Conservation (phyloP, 768 basidiomycete species). For the Rhodotorula babjevae region DNA sequence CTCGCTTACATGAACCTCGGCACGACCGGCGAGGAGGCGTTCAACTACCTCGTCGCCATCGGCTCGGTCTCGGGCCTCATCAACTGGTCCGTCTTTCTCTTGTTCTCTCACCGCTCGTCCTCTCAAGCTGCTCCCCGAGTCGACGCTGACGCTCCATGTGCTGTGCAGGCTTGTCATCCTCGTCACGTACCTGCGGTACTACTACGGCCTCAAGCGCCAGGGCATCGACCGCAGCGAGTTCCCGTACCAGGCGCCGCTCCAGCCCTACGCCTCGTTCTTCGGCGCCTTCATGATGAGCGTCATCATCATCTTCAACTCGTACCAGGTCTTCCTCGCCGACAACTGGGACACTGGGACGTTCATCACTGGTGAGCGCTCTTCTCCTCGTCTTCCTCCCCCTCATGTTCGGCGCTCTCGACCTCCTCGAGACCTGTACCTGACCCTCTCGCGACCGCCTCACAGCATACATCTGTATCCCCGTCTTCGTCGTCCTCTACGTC, state of each 20-base stretch:
- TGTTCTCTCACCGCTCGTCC: too few species aligned
- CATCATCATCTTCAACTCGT: conserved; percentile 46
- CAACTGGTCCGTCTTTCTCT: conserved; percentile 57
- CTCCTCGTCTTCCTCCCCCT: too few species aligned
- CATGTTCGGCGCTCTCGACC: too few species aligned
- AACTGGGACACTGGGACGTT: conserved; percentile 62
- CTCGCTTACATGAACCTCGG: conserved; percentile 67
- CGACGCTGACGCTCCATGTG: neutral
- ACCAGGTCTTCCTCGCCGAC: conserved; percentile 13
- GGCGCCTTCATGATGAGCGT: conserved; percentile 41
- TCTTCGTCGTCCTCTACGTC: conserved; percentile 32
- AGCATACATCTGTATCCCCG: conserved; percentile 55
- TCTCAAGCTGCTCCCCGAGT: neutral
- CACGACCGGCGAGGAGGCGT: conserved; percentile 46
- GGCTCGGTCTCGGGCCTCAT: conserved; percentile 51
- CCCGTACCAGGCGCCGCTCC: conserved; percentile 61
- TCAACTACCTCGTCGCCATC: conserved; percentile 27
- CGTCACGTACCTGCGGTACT: conserved; percentile 74
- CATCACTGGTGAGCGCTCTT: conserved; percentile 56
- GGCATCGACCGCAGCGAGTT: conserved; percentile 66
- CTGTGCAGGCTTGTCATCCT: conserved; percentile 57
- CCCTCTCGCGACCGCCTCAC: too few species aligned
- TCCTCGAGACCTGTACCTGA: too few species aligned
- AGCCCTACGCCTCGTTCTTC: conserved; percentile 53
- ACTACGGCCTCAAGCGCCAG: conserved; percentile 73